Evolutionary conservation across 2,329 filamentous ascomycete species (phyloP).

Genomic region (Helotiales sp.): DNA sequence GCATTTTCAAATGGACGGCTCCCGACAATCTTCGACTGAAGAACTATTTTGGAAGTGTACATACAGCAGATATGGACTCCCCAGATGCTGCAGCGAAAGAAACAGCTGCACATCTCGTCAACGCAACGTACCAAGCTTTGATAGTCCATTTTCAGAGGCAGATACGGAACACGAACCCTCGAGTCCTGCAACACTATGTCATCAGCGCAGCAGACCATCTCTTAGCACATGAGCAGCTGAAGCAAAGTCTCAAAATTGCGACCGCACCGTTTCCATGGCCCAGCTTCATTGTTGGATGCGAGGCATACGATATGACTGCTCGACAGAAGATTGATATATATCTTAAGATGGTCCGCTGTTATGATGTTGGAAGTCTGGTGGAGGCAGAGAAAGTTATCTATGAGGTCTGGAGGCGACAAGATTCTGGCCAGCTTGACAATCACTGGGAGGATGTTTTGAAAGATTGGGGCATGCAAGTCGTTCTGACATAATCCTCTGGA

Average conservation of each 20-base stretch:
- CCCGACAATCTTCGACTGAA: constrained; percentile 9
- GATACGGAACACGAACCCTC: constrained; percentile 17
- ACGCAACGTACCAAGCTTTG: constrained; percentile 17
- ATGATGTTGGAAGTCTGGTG: constrained; percentile 14
- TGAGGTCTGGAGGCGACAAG: constrained; percentile 19
- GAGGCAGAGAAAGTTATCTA: constrained; percentile 16
- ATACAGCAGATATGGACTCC: not conserved
- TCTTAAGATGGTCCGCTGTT: constrained; percentile 11
- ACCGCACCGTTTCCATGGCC: constrained; percentile 17
- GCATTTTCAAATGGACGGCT: constrained; percentile 18
- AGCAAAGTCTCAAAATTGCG: constrained; percentile 10
- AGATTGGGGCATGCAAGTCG: constrained; percentile 16
- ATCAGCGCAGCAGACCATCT: constrained; percentile 14
- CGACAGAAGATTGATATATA: constrained; percentile 15
- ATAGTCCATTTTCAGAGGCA: constrained; percentile 20
- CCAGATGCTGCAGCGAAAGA: constrained; percentile 5
- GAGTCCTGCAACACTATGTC: constrained; percentile 19
- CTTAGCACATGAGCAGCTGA: constrained; percentile 16
- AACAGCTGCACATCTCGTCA: constrained; percentile 15
- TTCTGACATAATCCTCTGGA: constrained; percentile 16
- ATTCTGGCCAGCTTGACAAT: constrained; percentile 8
- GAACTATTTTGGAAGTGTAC: not conserved
- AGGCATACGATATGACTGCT: constrained; percentile 12
- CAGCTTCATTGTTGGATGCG: constrained; percentile 18
- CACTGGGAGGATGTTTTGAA: constrained; percentile 17